Base-by-base conservation (phyloP, 148 eudicot species). In the Dysphania ambrosioides region DNA sequence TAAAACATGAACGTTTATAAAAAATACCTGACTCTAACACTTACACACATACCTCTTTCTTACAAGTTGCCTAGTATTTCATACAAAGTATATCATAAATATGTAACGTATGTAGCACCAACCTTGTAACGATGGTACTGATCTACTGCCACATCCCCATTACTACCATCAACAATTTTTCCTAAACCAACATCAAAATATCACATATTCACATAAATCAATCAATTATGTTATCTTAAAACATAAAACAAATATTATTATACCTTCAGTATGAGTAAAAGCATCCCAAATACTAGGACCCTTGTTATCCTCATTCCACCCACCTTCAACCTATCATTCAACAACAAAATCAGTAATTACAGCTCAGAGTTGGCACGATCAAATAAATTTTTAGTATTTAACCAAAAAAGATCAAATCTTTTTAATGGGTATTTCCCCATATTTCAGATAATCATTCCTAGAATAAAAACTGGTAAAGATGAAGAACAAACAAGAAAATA, bases 111-210 rank as follows among this genome's bases (percentile, higher is more conserved):
- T 60, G 36, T 40, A 64, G 44, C 64, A 70, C 77, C 31, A n/a
- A 87, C 96, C 96, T 91, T 88, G 87, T 91, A 91, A 63, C 89
- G 92, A 83, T 91, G 87, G 66, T 87, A 91, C 72, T 91, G 96
- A 82, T 91, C 92, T n/a, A 91, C 91, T 31, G 96, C 83, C 30
- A 88, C 67, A 82, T 91, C 96, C n/a, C 89, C 96, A 68, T 85
- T 88, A 70, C 87, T 87, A 47, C 88, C 92, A 82, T 88, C 90
- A 79, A 72, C 41, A 59, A 87, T 82, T 34, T 84, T 88, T 35
- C 90, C 90, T 87, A 71, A 66, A 5, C 23, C 66, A 68, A 42
- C 56, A 82, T 27, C 69, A 69, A 40, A 12, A 19, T 30, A 9
- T 2, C 61, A 42, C 26, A 27, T 35, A 0, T 6, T 2, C 61